phyloP scores from a whole-genome alignment of 2,329 filamentous ascomycete genomes.

The Cladosporium sp. region DNA sequence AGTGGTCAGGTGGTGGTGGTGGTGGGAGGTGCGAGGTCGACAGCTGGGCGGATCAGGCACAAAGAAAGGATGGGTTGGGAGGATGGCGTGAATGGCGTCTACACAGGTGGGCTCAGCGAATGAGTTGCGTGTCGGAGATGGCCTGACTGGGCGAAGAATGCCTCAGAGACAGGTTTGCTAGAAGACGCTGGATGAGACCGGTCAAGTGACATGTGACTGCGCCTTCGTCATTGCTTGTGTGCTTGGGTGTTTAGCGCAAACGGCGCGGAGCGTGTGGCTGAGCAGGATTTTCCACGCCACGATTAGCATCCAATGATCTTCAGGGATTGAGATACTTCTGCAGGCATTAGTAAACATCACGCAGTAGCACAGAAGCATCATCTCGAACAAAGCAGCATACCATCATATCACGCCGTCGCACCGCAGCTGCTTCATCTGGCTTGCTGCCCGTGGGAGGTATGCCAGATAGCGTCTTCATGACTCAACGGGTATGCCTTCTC shows the following conservation, averaged over 20 bases:
- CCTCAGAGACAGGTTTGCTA: not conserved
- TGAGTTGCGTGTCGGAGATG: slow-evolving; percentile 14
- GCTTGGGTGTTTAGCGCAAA: slow-evolving; percentile 5
- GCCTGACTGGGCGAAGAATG: not conserved
- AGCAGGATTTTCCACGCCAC: not conserved
- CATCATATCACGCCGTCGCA: not conserved
- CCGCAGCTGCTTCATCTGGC: not conserved
- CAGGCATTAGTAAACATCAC: slow-evolving; percentile 1
- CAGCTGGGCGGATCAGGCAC: slow-evolving; percentile 5
- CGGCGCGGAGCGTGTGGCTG: slow-evolving; percentile 2
- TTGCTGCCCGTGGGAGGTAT: not conserved
- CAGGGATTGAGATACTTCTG: too few species aligned
- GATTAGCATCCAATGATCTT: not conserved
- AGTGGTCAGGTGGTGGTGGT: slow-evolving; percentile 18
- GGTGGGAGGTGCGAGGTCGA: not conserved
- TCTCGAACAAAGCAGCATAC: slow-evolving; percentile 7
- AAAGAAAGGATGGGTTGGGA: not conserved
- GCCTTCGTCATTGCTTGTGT: slow-evolving; percentile 9
- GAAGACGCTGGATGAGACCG: not conserved
- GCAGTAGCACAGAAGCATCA: not conserved
- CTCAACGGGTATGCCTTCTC: not conserved
- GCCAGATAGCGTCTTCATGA: not conserved
- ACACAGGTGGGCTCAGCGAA: slow-evolving; percentile 1
- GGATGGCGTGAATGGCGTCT: not conserved
- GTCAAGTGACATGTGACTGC: slow-evolving; percentile 7